A percentile compares a stretch with the other conserved stretches of the same genome.
Conservation (phyloP, 768 basidiomycete species). For the Leccinum fibrillosum region DNA sequence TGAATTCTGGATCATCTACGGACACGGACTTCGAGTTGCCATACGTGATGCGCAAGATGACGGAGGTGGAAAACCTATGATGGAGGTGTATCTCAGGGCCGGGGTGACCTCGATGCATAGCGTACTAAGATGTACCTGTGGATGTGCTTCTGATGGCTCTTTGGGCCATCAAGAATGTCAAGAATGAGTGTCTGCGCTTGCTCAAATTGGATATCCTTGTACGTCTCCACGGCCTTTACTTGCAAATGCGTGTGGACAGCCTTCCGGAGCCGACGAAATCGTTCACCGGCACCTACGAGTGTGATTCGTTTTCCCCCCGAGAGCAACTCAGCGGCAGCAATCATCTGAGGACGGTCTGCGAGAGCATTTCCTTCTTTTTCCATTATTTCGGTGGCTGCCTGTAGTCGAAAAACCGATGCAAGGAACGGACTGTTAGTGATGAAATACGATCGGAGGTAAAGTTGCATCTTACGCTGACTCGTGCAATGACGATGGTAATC, state of each 20-base stretch:
- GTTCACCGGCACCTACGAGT: conserved; percentile 46
- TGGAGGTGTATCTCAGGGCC: background rate
- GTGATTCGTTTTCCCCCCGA: conserved; percentile 53
- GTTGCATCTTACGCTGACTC: conserved; percentile 14
- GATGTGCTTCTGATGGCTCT: conserved; percentile 39
- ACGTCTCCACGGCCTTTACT: conserved; percentile 42
- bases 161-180: conserved; percentile 33
- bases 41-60: conserved; percentile 26
- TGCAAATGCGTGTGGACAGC: conserved; percentile 55
- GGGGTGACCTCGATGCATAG: background rate
- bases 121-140: conserved; percentile 41
- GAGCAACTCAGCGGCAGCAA: conserved; percentile 53
- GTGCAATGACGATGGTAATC: conserved; percentile 16
- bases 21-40: conserved; percentile 20
- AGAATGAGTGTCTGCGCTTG: conserved; percentile 22
- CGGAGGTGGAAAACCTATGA: conserved; percentile 26
- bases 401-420: background rate
- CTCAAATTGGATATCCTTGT: conserved; percentile 42
- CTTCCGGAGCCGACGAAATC: conserved; percentile 53
- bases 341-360: conserved; percentile 48
- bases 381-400: conserved; percentile 60
- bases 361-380: conserved; percentile 54
- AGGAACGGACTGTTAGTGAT: no score
- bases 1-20: conserved; percentile 22
- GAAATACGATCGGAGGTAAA: background rate